Evolutionary conservation across 768 basidiomycete genomes (phyloP), one percentile per base, ranked within the genome.

Genomic region (Peribolospora baueri): DNA sequence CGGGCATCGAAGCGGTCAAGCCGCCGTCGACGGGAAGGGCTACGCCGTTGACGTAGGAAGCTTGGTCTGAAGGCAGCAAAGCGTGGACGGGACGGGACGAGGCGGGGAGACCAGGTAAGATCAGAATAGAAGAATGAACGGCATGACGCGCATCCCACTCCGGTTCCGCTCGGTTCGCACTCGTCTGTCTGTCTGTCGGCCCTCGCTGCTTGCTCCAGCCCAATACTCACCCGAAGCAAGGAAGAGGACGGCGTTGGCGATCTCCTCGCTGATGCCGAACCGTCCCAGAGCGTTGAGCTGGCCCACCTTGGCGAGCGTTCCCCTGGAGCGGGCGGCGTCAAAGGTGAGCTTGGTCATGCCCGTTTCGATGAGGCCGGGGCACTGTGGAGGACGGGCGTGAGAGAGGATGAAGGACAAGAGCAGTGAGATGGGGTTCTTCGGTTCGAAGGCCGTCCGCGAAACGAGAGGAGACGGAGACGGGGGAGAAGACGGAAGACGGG

Each of bases 291-390:
- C 79, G 65, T 90, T 90, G 54, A 91, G 68, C 63, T 83, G 77
- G 3, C 88, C 88, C 52, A 95, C 74, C 69, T 81, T 86, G 52
- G 70, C 69, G 14, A 69, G 73, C n/a, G 72, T 81, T 7, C 88
- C 88, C 37, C 79, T 75, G 56, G 76, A 66, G 36, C 81, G 77
- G 39, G 88, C 88, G 51, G 74, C 74, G 38, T 82, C 76, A 62
- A 95, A 95, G 41, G 80, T 74, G n/a, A 60, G 64, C 51, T 68
- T 70, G 3, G 90, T 90, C 85, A 95, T 93, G 51, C 80, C 82
- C 7, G 88, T 95, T 70, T 91, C 83, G 63, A 93, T 86, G 56
- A 93, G 69, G 10, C 87, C 88, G 5, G 90, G 90, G 63, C 86
- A 90, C 57, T 59, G 49, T 7, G n/a, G 2, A 1, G 25, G 10